Conservation (phyloP, 495 filamentous ascomycete species). For the Lasiosphaeria ovina region DNA sequence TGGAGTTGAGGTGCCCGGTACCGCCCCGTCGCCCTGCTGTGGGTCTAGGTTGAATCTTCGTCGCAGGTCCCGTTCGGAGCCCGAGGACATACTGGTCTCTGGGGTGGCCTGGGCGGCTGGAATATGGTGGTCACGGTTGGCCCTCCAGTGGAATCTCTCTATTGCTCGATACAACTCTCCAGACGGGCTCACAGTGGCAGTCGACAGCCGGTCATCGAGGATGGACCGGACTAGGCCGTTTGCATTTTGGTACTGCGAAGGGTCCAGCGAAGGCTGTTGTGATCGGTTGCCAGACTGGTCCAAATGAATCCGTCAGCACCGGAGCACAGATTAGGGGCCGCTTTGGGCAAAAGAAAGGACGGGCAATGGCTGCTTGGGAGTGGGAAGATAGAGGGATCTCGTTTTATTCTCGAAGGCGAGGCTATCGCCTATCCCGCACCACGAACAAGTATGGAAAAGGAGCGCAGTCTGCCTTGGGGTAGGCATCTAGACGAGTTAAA, state of each 20-base stretch:
- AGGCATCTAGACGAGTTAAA: no score
- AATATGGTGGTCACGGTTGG: constrained; percentile 23
- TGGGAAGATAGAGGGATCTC: no score
- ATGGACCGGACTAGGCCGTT: constrained; percentile 40
- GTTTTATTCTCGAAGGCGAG: no score
- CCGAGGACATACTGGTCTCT: constrained; percentile 39
- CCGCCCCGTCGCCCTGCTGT: constrained; percentile 28
- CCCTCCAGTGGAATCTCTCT: constrained; percentile 39
- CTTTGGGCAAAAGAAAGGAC: not conserved
- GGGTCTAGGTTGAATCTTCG: constrained; percentile 39
- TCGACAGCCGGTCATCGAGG: constrained; percentile 37
- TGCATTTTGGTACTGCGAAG: constrained; percentile 33
- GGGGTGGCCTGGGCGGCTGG: constrained; percentile 10
- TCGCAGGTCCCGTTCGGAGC: constrained; percentile 33
- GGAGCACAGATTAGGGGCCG: not conserved
- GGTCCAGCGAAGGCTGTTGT: constrained; percentile 50
- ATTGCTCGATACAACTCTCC: constrained; percentile 45
- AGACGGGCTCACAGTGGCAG: constrained; percentile 37
- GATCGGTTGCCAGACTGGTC: constrained; percentile 60
- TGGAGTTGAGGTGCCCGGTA: constrained; percentile 18
- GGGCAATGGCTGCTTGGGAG: constrained; percentile 3
- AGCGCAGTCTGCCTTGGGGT: no score
- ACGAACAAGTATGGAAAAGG: no score
- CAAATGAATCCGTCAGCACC: constrained; percentile 5
- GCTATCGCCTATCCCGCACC: no score